Evolutionary conservation across 2,329 filamentous ascomycete species (phyloP).

Genomic region (Proliferodiscus dingleyae): DNA sequence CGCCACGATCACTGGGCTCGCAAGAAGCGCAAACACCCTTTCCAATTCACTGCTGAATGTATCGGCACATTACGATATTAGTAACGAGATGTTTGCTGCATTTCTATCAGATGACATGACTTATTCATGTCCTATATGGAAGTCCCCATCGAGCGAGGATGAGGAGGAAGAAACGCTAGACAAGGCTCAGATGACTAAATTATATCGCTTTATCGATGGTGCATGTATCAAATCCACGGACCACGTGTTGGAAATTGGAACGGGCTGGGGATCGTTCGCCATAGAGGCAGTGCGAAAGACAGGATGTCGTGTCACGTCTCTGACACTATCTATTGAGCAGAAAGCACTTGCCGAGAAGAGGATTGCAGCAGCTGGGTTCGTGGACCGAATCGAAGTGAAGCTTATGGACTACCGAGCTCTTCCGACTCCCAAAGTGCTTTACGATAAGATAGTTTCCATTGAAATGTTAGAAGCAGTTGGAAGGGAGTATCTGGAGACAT

Average conservation of each 20-base stretch:
- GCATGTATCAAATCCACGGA: constrained; percentile 59
- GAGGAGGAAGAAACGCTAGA: constrained; percentile 53
- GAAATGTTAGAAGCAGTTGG: constrained; percentile 77
- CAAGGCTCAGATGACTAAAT: constrained; percentile 62
- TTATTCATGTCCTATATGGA: constrained; percentile 68
- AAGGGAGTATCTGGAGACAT: constrained; percentile 59
- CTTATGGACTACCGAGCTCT: constrained; percentile 66
- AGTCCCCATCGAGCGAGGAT: constrained; percentile 37
- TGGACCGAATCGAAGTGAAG: constrained; percentile 57
- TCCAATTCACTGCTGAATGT: constrained; percentile 60
- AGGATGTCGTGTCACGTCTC: constrained; percentile 62
- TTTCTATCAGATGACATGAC: constrained; percentile 74
- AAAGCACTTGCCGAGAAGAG: constrained; percentile 62
- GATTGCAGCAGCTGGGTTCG: constrained; percentile 56
- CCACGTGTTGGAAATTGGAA: constrained; percentile 70
- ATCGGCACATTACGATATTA: constrained; percentile 70
- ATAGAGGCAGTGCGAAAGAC: constrained; percentile 63
- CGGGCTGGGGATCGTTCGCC: constrained; percentile 70
- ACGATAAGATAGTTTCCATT: constrained; percentile 69
- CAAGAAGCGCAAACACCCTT: constrained; percentile 52
- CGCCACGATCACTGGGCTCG: constrained; percentile 52
- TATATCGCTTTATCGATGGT: constrained; percentile 60
- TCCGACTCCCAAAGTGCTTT: constrained; percentile 47
- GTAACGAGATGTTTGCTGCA: constrained; percentile 70
- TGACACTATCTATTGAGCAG: constrained; percentile 66